Evolutionary conservation across 2,329 filamentous ascomycete genomes (phyloP), one percentile per base, ranked within the genome.

Genomic region (Neonectria punicea): DNA sequence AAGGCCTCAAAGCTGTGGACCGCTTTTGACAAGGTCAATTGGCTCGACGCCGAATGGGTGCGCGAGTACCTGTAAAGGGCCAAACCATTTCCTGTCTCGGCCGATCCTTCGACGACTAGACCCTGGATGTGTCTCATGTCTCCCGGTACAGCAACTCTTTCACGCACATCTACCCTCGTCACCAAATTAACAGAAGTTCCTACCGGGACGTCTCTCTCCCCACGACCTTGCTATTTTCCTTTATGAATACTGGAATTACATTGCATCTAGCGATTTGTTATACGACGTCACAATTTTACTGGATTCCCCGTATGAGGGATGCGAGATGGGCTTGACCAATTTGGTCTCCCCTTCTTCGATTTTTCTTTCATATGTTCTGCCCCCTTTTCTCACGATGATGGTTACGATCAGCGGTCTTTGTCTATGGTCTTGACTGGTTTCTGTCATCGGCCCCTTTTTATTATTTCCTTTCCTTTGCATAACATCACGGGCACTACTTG

Each of bases 1-100:
- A 98, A 98, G 84, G 93, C 94, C 3, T 97, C 93, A 70, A 95
- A 95, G 79, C 85, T 98, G 51, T 97, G 93, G 92, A 90, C 90
- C 41, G 93, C 93, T 6, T 98, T 93, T 76, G 92, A 97, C 54
- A 91, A 90, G 73, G 92, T 96, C 41, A 92, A 92, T 71, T 97
- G 94, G 93, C 89, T 97, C 68, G 85, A 92, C 5, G 76, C 82
- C 16, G 70, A 77, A 4, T 85, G 82, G 81, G 80, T 87, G 67
- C 73, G 68, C 16, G 66, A 65, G 13, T 80, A 76, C 65, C 34
- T 80, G 22, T 80, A 73, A 77, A 34, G 32, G 10, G 4, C 4
- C 13, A 5, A 22, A 11, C 7, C 56, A 44, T 14, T 28, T 7
- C 5, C 32, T 18, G 25, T 25, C 25, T 25, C 25, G 5, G n/a